These are phyloP conservation scores for Eutrema japonicum DNA, from an alignment of 345 rosid genomes.

Conservation along the genomic window DNA sequence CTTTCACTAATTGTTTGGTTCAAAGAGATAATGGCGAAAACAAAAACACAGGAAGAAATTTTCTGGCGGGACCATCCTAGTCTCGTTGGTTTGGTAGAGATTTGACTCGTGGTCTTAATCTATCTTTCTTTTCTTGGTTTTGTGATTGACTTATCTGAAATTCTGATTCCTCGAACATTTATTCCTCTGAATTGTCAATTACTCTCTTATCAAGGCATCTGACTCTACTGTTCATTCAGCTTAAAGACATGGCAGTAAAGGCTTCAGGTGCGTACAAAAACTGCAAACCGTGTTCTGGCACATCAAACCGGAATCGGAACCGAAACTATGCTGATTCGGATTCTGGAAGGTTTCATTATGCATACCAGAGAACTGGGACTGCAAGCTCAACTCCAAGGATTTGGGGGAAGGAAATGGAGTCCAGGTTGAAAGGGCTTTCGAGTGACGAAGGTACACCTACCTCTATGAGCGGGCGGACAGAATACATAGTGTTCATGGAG, in stretches of 20 bases:
- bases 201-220: slow-evolving; percentile 5
- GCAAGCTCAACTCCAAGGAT: slow-evolving; percentile 65
- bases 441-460: slow-evolving; percentile 91
- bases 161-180: neutral
- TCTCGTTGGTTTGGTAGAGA: neutral
- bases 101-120: slow-evolving; percentile 1
- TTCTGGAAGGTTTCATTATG: slow-evolving; percentile 64
- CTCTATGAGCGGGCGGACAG: slow-evolving; percentile 72
- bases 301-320: slow-evolving; percentile 59
- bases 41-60: neutral
- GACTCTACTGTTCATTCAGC: slow-evolving; percentile 46
- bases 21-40: slow-evolving; percentile 25
- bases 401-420: slow-evolving; percentile 82
- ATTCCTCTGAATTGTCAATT: slow-evolving; percentile 10
- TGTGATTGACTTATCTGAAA: neutral
- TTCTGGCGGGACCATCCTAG: neutral
- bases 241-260: slow-evolving; percentile 90
- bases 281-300: slow-evolving; percentile 87
- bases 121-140: neutral
- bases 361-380: slow-evolving; percentile 72
- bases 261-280: slow-evolving; percentile 88
- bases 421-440: slow-evolving; percentile 72
- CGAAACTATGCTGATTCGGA: slow-evolving; percentile 61
- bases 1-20: slow-evolving; percentile 29
- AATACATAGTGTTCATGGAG: slow-evolving; percentile 70